A percentile compares a stretch with the other conserved stretches of the same genome.
Conservation (phyloP, 2,329 filamentous ascomycete species). For the Ophiostoma pallidulum region DNA sequence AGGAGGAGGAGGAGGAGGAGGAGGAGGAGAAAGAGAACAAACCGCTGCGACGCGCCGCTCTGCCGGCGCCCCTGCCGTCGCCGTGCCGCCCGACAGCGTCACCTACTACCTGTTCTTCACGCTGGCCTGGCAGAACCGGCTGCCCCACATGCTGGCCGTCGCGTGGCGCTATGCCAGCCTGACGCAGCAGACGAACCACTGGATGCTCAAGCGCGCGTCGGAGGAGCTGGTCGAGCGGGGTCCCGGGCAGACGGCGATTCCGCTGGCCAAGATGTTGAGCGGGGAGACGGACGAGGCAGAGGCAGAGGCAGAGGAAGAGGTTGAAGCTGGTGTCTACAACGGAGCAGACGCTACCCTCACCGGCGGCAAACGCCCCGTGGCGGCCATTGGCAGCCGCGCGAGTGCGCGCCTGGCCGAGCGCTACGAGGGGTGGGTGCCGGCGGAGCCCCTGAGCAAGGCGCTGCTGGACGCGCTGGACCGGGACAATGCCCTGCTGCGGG, state of each 20-base stretch:
- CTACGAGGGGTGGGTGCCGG: constrained; percentile 14
- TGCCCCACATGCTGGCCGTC: constrained; percentile 24
- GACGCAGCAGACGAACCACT: constrained; percentile 18
- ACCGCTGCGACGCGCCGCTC: too few relatives aligned
- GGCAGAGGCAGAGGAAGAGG: too few relatives aligned
- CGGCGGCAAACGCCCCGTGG: background rate
- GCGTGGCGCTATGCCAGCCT: constrained; percentile 27
- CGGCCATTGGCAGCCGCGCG: background rate
- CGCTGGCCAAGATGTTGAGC: background rate
- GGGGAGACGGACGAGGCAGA: background rate
- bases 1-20: too few relatives aligned
- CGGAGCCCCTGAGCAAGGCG: constrained; percentile 10
- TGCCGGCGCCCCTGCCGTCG: background rate
- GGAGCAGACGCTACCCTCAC: too few relatives aligned
- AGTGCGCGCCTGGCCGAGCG: constrained; percentile 5
- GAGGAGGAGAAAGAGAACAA: too few relatives aligned
- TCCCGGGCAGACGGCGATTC: background rate
- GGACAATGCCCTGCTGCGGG: constrained; percentile 12
- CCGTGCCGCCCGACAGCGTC: constrained; percentile 20
- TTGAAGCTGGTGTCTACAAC: too few relatives aligned
- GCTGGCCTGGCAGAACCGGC: constrained; percentile 26
- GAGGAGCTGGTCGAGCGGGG: constrained; percentile 6
- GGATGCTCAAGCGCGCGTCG: constrained; percentile 21
- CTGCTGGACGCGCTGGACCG: constrained; percentile 13
- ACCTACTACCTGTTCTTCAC: constrained; percentile 31